Evolutionary conservation across 73 alveolate species (phyloP), one percentile per base, ranked within the genome.

Genomic region (Stentor roeselii): DNA sequence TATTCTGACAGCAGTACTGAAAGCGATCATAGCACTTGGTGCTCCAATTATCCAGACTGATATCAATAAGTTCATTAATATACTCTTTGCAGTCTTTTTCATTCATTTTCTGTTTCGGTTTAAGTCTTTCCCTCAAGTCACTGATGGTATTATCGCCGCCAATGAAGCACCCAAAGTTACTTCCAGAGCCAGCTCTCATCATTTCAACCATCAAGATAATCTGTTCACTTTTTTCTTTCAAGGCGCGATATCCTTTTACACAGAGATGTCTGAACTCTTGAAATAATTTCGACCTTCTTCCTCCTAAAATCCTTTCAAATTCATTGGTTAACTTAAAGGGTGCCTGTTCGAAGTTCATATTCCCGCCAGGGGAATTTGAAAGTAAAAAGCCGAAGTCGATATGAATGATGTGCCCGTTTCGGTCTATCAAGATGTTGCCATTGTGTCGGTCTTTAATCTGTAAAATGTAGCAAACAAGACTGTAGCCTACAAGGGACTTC

Each of bases 381-480:
- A 93, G 91, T 90, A 97, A 91, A 83, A 97, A 97, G 31, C 99
- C 99, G 87, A 96, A 97, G 87, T 97, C 99, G 30, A 97, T 97
- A 91, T 97, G 99, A 34, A 96, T 94, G 39, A 97, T 60, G 87
- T 96, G 99, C 2, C 99, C 99, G 78, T 90, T 86, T 60, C 93
- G 88, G 86, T 97, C 99, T 31, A 97, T 91, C 83, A 97, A 91
- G 35, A 97, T 96, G 87, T 97, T 97, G 21, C 99, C 99, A 91
- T 97, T 97, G 87, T 97, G 99, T 80, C 99, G 90, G 86, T 97
- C 99, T 80, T 95, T 97, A 15, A 97, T 95, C 83, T 96, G 90
- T 60, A 97, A 89, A 39, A 97, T 82, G 85, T 95, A 97, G 90
- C 99, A 96, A 82, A 94, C 95, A 40, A 97, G 88, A 15, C 98